Evolutionary conservation across 1,139 yeast species (phyloP), one percentile per base, ranked within the genome.

Genomic region (Candida neerlandica): DNA sequence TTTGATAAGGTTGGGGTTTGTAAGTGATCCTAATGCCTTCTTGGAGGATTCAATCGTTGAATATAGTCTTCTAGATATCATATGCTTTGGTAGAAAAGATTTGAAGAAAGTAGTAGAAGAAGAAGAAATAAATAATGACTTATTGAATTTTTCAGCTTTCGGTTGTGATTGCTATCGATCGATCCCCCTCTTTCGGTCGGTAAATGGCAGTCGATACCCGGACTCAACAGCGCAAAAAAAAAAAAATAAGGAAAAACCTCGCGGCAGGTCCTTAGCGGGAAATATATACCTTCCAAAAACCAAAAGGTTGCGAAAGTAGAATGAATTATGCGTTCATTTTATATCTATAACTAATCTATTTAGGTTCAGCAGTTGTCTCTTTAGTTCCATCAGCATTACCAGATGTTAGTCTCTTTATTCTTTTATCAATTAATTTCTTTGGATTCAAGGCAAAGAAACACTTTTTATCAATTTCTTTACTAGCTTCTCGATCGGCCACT

Each of bases 401-500:
- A 14, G 44, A 35, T 23, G 48, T 52, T 21, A 66, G 44, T 44
- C 61, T 64, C 46, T 66, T 66, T 14, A 68, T 49, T 44, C 70
- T 70, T 59, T 78, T 74, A 55, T 78, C 78, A 32, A 84, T 63
- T 26, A 81, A 60, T 52, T 78, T 69, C 44, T 67, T 67, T 9
- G 94, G 94, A 55, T 84, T 82, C 44, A 83, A 66, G 41, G 86
- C 80, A 56, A 78, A 84, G 55, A 82, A 84, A 30, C 86, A 78
- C 61, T 84, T 85, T 43, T 80, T 81, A 51, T 85, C 89, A 21
- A 85, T 82, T 16, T 65, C 66, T 40, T 78, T 82, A 15, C 89
- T 86, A 49, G 82, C 86, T 50, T 86, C 89, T 45, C 80, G 72
- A 6, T 82, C 66, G 0, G 86, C 79, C 45, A 74, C 71, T 7